Evolutionary conservation across 257 asterid genomes (phyloP), one percentile per base, ranked within the genome.

Genomic region (Jacaranda mimosifolia): DNA sequence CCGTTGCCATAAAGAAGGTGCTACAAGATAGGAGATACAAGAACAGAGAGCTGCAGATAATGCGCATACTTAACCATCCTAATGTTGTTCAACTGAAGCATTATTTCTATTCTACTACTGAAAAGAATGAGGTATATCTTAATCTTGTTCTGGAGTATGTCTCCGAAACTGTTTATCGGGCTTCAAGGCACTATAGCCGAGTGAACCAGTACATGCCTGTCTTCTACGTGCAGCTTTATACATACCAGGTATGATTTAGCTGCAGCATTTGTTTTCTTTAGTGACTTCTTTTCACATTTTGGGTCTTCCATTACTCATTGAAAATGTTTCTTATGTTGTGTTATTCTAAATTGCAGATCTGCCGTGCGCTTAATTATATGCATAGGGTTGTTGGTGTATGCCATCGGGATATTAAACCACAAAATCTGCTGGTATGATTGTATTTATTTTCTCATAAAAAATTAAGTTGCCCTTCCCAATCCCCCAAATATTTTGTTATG

Each of bases 331-430:
- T 45, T 46, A 1, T 71, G 70, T 12, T 21, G 43, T 39, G 56
- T 77, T 55, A 1, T 45, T 35, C 49, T 51, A 3, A 70, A 53
- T 70, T 51, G 69, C 92, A 90, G 96, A 87, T 90, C 17, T 90
- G 89, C 68, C 86, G 94, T 57, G 91, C 90, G 8, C 82, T 91
- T 53, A 87, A 86, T 78, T 87, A 89, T 81, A 81, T 89, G 84
- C 94, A 91, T 70, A 80, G 82, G 52, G 87, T 85, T 32, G 63
- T 86, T 52, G 91, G 96, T 49, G 92, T 91, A 5, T 87, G 94
- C 56, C 96, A 91, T 83, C 85, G 94, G 62, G 96, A 91, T 70
- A 87, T 90, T 57, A 91, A 91, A 77, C 94, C 96, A 17, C 96
- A 89, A 78, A 91, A 91, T 83, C 67, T 91, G 17, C 87, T 89